Percentiles rank a stretch among this genome's conserved stretches.
phyloP scores from a whole-genome alignment of 2,329 filamentous ascomycete genomes.

The Pseudogymnoascus sp. region DNA sequence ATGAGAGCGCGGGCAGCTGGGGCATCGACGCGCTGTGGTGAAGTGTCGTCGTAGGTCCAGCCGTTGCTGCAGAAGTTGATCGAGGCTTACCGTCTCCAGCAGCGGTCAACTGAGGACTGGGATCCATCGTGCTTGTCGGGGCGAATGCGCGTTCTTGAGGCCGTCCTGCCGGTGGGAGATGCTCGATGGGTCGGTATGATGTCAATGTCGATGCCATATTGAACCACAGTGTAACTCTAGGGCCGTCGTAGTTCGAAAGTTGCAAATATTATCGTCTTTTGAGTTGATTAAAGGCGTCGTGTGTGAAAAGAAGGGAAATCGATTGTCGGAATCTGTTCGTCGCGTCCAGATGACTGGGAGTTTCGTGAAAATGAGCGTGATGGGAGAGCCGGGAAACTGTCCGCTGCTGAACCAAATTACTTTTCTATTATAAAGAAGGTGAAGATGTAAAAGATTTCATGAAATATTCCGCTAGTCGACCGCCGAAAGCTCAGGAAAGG shows the following conservation, averaged over 20 bases:
- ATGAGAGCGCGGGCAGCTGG: conserved; percentile 49
- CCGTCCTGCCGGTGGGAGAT: not conserved
- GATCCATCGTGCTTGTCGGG: conserved; percentile 33
- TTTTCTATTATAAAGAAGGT: conserved; percentile 4
- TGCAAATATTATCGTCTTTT: not conserved
- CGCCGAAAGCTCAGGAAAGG: not conserved
- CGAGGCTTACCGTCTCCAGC: conserved; percentile 44
- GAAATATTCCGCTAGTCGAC: not conserved
- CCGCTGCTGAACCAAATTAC: not conserved
- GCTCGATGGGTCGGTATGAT: conserved; percentile 5
- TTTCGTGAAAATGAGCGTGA: conserved; percentile 8
- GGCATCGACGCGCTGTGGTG: conserved; percentile 35
- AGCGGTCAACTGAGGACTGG: conserved; percentile 37
- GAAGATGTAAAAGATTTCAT: not conserved
- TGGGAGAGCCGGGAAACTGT: not conserved
- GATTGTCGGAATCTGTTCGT: conserved; percentile 2
- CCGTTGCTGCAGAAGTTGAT: conserved; percentile 44
- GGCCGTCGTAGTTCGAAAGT: not conserved
- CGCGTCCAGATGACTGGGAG: conserved; percentile 2
- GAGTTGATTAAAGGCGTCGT: not conserved
- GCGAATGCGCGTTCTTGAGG: conserved; percentile 36
- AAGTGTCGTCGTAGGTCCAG: conserved; percentile 33
- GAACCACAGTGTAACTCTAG: not conserved
- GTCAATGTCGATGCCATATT: conserved; percentile 6
- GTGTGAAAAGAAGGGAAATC: not conserved